Evolutionary conservation across 208 protist genomes (phyloP).

Genomic region (Trypanosoma conorhini): DNA sequence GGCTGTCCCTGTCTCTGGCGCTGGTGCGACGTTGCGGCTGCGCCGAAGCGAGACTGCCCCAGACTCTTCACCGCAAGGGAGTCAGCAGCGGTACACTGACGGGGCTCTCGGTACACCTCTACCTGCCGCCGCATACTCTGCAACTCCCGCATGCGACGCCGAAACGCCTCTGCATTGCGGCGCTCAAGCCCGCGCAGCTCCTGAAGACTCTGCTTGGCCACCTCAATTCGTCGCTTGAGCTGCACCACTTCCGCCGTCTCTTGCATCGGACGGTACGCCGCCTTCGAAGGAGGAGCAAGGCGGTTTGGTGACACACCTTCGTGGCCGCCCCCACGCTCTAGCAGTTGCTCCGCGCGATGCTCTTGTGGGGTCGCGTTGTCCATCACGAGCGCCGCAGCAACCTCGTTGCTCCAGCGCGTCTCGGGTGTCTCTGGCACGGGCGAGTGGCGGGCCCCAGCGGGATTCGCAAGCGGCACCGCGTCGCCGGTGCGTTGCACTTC

Average conservation of each 20-base stretch:
- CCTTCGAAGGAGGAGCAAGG: background rate
- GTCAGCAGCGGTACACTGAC: background rate
- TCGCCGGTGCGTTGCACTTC: background rate
- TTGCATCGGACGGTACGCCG: background rate
- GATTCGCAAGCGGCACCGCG: background rate
- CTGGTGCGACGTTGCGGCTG: background rate
- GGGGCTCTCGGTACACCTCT: background rate
- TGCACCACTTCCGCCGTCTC: conserved; percentile 1
- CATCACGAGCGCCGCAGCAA: background rate
- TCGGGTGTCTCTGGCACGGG: too few relatives aligned
- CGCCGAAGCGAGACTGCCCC: background rate
- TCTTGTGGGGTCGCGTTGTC: background rate
- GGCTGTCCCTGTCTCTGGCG: background rate
- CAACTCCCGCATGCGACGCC: conserved; percentile 11
- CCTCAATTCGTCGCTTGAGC: conserved; percentile 19
- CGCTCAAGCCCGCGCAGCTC: conserved; percentile 24
- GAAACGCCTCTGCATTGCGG: conserved; percentile 27
- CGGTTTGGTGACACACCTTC: background rate
- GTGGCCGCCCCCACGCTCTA: background rate
- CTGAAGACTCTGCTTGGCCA: conserved; percentile 17
- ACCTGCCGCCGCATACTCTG: conserved; percentile 7
- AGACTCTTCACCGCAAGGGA: background rate
- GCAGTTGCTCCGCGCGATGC: background rate
- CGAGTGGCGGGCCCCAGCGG: background rate
- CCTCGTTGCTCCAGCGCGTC: background rate